These are phyloP conservation scores for Colletotrichum sp. DNA, from an alignment of 2,329 filamentous ascomycete genomes.

Conservation along the genomic window DNA sequence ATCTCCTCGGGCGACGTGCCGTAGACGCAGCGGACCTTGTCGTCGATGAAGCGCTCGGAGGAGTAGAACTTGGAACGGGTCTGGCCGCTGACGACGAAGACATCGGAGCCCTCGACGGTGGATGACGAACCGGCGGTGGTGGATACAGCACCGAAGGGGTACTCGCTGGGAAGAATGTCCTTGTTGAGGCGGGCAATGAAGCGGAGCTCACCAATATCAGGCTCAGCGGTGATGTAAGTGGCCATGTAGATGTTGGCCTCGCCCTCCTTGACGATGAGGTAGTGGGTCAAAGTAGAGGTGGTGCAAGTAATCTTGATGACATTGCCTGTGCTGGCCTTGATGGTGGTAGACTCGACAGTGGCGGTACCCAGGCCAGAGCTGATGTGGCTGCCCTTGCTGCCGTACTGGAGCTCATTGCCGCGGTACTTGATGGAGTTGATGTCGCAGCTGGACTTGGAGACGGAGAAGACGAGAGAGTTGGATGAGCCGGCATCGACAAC, in stretches of 20 bases:
- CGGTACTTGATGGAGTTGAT: conserved; percentile 68
- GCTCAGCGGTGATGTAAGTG: conserved; percentile 65
- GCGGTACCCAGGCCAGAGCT: conserved; percentile 63
- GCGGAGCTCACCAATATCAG: conserved; percentile 63
- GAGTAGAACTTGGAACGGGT: conserved; percentile 76
- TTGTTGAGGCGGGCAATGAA: conserved; percentile 67
- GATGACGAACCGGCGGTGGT: conserved; percentile 57
- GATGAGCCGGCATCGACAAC: conserved; percentile 52
- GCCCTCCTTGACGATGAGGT: conserved; percentile 66
- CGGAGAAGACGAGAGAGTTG: conserved; percentile 55
- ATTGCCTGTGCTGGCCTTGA: conserved; percentile 33
- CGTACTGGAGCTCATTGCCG: conserved; percentile 63
- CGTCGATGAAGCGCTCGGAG: conserved; percentile 73
- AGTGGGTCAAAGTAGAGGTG: conserved; percentile 66
- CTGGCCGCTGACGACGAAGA: conserved; percentile 64
- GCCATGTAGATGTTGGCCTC: conserved; percentile 65
- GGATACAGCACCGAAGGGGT: conserved; percentile 60
- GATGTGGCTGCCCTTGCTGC: conserved; percentile 58
- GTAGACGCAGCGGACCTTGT: conserved; percentile 66
- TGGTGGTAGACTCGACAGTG: conserved; percentile 54
- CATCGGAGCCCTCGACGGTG: conserved; percentile 62
- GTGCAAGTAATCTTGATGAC: conserved; percentile 68
- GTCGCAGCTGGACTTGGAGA: conserved; percentile 62
- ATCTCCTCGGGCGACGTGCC: conserved; percentile 48
- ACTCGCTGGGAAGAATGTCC: conserved; percentile 53